Evolutionary conservation across 1,139 yeast species (phyloP), one percentile per base, ranked within the genome.

Genomic region (Diutina neorugosa): DNA sequence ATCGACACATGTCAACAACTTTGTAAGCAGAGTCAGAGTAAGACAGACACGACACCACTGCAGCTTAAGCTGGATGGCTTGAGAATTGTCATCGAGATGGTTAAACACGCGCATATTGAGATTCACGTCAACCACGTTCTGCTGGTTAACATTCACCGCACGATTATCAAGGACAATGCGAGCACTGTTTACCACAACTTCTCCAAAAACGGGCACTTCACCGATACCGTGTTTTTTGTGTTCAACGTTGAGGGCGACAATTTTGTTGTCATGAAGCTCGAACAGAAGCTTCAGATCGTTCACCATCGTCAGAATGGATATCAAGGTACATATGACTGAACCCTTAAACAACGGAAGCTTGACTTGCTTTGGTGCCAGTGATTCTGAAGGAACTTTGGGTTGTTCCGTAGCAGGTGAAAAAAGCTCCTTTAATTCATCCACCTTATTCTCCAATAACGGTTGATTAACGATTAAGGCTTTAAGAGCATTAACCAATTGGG

Each of bases 11-110:
- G 55, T 57, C 5, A 53, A 54, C 4, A 78, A 47, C 44, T 70
- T 69, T n/a, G 76, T 68, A 8, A 81, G 57, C 0, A 78, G 70
- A 12, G 71, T 70, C 0, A 87, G 80, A 54, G 82, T 80, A 41
- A 84, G 62, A 56, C 83, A 78, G 4, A 83, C 60, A 42, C 90
- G 69, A 54, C 80, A 79, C 60, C 76, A 76, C 18, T 79, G 76
- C 1, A 87, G 81, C 56, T 77, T 81, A 1, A 84, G 63, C 57
- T 83, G 86, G 8, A 84, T 65, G 0, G 80, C 69, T 56, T 76
- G 79, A 16, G 58, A 44, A n/a, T 14, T 52, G 0, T 63, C 59
- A 1, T 57, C 55, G 3, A 63, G 63, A 1, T 62, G 65, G 3
- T 37, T 54, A 54, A 50, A 61, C 1, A 80, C 62, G 55, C 71